Percentiles rank a stretch among this genome's conserved stretches.
Evolutionary conservation across 2,329 filamentous ascomycete genomes (phyloP).

Genomic region (Coniochaeta hoffmannii): DNA sequence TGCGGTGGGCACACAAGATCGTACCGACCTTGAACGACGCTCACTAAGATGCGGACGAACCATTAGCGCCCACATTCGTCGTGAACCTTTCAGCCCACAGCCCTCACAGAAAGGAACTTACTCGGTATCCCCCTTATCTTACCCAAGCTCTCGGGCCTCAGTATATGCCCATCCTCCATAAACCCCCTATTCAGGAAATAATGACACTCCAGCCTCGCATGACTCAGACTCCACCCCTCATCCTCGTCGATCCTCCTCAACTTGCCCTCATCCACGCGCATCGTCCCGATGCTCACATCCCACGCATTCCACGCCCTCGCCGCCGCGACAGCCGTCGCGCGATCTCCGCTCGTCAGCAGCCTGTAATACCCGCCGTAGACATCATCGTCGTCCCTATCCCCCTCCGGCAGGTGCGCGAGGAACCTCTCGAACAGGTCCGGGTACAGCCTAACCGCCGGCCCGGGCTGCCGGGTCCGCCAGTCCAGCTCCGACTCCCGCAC

Average conservation of each 20-base stretch:
- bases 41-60: neutral
- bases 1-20: constrained; percentile 1
- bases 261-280: constrained; percentile 14
- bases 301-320: constrained; percentile 27
- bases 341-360: constrained; percentile 22
- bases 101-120: neutral
- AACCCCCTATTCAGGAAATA: constrained; percentile 27
- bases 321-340: constrained; percentile 18
- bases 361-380: constrained; percentile 20
- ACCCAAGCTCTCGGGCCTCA: constrained; percentile 23
- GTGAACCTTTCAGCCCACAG: neutral
- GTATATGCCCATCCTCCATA: constrained; percentile 25
- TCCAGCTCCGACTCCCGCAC: constrained; percentile 23
- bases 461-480: constrained; percentile 18
- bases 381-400: constrained; percentile 17
- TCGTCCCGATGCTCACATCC: constrained; percentile 22
- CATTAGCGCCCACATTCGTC: neutral
- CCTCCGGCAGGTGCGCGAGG: constrained; percentile 21
- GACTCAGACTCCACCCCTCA: constrained; percentile 20
- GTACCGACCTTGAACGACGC: neutral
- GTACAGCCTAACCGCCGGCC: constrained; percentile 19
- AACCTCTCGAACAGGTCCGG: constrained; percentile 25
- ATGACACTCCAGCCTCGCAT: constrained; percentile 28
- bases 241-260: constrained; percentile 21
- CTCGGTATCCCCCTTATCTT: neutral